Evolutionary conservation across 306 rosid genomes (phyloP), one percentile per base, ranked within the genome.

Genomic region (Prunus mume): DNA sequence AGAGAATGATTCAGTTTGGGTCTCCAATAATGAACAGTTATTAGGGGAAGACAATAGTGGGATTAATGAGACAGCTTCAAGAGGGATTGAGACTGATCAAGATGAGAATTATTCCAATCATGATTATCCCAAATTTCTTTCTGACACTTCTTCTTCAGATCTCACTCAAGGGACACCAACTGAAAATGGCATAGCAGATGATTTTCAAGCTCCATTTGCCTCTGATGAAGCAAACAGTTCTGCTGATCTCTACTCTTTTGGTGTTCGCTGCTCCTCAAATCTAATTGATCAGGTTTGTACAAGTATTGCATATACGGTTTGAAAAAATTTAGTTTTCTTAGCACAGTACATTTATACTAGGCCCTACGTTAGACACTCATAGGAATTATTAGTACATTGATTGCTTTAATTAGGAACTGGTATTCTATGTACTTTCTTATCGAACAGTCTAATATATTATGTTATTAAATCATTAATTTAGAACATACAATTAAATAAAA

Each of bases 101-200:
- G 86, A 84, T 55, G 82, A 87, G 6, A 90, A 90, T 75, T 38
- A 83, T 76, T 43, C 60, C 18, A 85, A 79, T 62, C 75, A 80
- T 28, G 81, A 81, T 27, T 27, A 80, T 62, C 81, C 86, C 27
- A 88, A 81, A 79, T 84, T 88, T 78, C 79, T 73, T 9, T 85
- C 90, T 57, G 97, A 91, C 27, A 91, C 92, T 34, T 93, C 98
- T 55, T 93, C 98, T 62, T 93, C 97, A 20, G 98, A 93, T 86
- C 88, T 93, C 75, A 93, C 97, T 66, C 98, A 93, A 86, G 97
- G 98, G 22, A 90, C 96, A 25, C 89, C 93, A 0, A 73, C 88
- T 9, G 89, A 90, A 43, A 85, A 87, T 13, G 83, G 86, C 27
- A 83, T 80, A 62, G 85, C 50, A 14, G 98, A 93, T 22, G 97